phyloP scores from a whole-genome alignment of 371 early-diverging fungal species.

The Dichotomocladium elegans region DNA sequence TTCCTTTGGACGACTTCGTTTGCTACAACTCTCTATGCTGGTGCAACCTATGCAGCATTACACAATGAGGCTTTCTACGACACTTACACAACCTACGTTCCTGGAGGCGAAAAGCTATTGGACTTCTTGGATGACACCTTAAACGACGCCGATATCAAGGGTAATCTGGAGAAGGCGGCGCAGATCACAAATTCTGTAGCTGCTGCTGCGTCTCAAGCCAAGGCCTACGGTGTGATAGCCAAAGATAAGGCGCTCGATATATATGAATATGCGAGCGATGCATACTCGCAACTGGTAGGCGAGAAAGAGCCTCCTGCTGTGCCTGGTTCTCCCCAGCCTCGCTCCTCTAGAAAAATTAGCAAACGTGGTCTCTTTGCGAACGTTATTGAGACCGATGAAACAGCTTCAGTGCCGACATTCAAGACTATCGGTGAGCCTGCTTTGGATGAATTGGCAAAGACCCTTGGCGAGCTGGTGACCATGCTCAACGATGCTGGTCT shows the following conservation, averaged over 20 bases:
- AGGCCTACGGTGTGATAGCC: slow-evolving; percentile 13
- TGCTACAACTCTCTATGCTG: slow-evolving; percentile 27
- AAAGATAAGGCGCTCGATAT: slow-evolving; percentile 31
- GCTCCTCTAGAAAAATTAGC: neutral
- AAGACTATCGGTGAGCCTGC: slow-evolving; percentile 7
- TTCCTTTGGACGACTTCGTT: slow-evolving; percentile 26
- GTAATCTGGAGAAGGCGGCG: slow-evolving; percentile 18
- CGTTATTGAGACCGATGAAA: slow-evolving; percentile 22
- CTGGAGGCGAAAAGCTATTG: slow-evolving; percentile 38
- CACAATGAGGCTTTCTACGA: slow-evolving; percentile 44
- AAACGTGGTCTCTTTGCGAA: slow-evolving; percentile 25
- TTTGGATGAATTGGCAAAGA: slow-evolving; percentile 26
- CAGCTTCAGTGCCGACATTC: slow-evolving; percentile 21
- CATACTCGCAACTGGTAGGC: slow-evolving; percentile 32
- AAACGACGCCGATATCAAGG: slow-evolving; percentile 19
- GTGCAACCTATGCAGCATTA: slow-evolving; percentile 37
- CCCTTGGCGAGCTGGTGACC: slow-evolving; percentile 24
- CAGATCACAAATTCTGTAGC: slow-evolving; percentile 19
- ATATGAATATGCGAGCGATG: slow-evolving; percentile 35
- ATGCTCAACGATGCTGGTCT: slow-evolving; percentile 41
- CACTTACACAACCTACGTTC: slow-evolving; percentile 41
- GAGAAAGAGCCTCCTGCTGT: slow-evolving; percentile 16
- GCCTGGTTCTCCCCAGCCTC: slow-evolving; percentile 7
- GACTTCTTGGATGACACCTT: slow-evolving; percentile 37
- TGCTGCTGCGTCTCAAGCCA: slow-evolving; percentile 9